These are phyloP conservation scores for Colletotrichum eleusines DNA, from an alignment of 2,329 filamentous ascomycete genomes.

Conservation along the genomic window DNA sequence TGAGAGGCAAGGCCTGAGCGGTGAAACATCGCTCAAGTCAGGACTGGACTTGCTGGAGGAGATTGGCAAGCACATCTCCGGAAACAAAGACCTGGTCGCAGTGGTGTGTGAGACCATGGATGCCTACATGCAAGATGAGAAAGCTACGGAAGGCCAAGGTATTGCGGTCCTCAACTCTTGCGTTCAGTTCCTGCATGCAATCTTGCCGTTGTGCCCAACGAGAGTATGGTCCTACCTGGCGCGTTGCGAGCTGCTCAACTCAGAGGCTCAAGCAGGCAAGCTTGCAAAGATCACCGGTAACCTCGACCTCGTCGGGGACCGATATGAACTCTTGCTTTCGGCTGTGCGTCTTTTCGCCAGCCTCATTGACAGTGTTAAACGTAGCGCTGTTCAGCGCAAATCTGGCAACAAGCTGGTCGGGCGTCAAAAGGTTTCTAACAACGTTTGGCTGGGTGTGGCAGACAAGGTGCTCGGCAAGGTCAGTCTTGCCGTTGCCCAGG, in stretches of 20 bases:
- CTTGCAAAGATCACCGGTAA: conserved; percentile 84
- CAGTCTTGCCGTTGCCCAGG: conserved; percentile 78
- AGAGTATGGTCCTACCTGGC: conserved; percentile 92
- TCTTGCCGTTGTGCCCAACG: conserved; percentile 81
- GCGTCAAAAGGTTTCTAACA: conserved; percentile 61
- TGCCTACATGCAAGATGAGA: conserved; percentile 69
- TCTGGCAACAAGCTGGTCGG: conserved; percentile 62
- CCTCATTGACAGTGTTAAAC: conserved; percentile 81
- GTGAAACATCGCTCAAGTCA: conserved; percentile 45
- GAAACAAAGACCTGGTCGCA: conserved; percentile 80
- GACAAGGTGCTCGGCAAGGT: conserved; percentile 82
- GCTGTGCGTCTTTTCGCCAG: conserved; percentile 80
- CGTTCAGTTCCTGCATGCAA: conserved; percentile 81
- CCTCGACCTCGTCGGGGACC: conserved; percentile 81
- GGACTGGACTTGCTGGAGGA: conserved; percentile 67
- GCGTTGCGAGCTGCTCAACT: conserved; percentile 82
- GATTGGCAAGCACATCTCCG: conserved; percentile 64
- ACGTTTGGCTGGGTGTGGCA: conserved; percentile 78
- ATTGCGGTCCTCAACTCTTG: conserved; percentile 78
- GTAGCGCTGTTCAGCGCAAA: conserved; percentile 75
- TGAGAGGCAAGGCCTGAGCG: conserved; percentile 42
- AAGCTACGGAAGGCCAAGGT: conserved; percentile 68
- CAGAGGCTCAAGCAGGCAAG: conserved; percentile 80
- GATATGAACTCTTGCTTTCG: conserved; percentile 81
- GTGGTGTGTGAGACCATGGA: conserved; percentile 91